Percentiles rank a stretch among this genome's conserved stretches.
Evolutionary conservation across 2,329 filamentous ascomycete genomes (phyloP).

Genomic region (Phaeosphaeria sp.): DNA sequence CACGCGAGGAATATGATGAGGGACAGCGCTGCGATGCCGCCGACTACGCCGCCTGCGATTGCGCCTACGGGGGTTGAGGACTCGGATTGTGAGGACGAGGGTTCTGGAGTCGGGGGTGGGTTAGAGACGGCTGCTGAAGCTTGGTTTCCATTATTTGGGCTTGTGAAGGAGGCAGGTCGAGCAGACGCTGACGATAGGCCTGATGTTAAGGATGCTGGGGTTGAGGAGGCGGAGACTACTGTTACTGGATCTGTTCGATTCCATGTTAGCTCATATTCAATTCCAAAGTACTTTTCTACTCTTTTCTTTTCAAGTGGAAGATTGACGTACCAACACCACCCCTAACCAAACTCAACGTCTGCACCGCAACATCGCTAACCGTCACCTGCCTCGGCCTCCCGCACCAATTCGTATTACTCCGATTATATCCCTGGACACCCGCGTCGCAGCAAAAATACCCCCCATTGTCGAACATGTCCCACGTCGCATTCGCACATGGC

Average conservation of each 20-base stretch:
- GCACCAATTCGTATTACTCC: constrained; percentile 8
- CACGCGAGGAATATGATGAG: constrained; percentile 22
- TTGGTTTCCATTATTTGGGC: too few relatives aligned
- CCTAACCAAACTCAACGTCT: constrained; percentile 2
- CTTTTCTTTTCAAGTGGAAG: too few relatives aligned
- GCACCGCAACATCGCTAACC: background rate
- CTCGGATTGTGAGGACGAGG: background rate
- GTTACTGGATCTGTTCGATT: background rate
- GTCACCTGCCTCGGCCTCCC: constrained; percentile 1
- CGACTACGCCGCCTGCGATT: constrained; percentile 35
- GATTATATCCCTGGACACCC: constrained; percentile 9
- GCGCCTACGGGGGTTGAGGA: constrained; percentile 23
- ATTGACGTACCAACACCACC: background rate
- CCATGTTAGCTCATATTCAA: background rate
- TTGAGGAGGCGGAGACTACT: background rate
- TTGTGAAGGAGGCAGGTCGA: background rate
- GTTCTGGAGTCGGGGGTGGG: background rate
- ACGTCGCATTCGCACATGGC: constrained; percentile 14
- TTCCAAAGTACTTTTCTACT: background rate
- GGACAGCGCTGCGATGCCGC: constrained; percentile 27
- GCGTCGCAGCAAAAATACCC: constrained; percentile 19
- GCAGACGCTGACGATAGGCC: background rate
- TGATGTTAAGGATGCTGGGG: background rate
- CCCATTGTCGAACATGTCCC: constrained; percentile 18
- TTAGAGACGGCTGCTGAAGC: background rate